Base-by-base conservation (phyloP, 1,284 basidiomycete species). In the Ustilago hordei region DNA sequence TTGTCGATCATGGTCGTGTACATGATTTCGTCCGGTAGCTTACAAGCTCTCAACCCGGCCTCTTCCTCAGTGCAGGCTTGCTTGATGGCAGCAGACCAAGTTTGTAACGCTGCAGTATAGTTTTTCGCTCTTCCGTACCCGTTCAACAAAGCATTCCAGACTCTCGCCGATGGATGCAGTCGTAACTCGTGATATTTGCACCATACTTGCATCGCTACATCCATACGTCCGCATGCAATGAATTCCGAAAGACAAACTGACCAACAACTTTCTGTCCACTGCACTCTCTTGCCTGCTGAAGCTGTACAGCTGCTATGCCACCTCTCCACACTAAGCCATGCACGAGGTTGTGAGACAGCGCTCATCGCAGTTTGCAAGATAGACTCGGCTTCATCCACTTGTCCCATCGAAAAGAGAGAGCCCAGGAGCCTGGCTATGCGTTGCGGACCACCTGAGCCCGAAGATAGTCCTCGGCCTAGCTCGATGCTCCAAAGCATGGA, bases 1-100 rank as follows among this genome's bases (percentile, higher is more conserved):
- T 69, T 70, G 47, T 60, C 62, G 58, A 84, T 83, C 81, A 83
- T 82, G 5, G 80, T 81, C 23, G 82, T 84, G 58, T 75, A 79
- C 73, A 77, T 77, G 13, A 60, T 55, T 47, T 70, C 60, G 60
- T 83, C 81, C 2, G 79, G 77, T 12, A 60, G 12, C 3, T 39
- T 47, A 39, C 1, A 39, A 3, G 2, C 13, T 47, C 2, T 55
- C 12, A 2, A 17, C 23, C 23, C 23, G 0, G 23, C 23, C 23
- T 2, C 23, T 28, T 28, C 19, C 2, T 58, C 8, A 4, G 19
- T 28, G 23, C 23, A 35, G 15, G 55, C 55, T 8, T 61, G 43
- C n/a, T 69, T 48, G 6, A 61, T 38, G 0, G 81, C 61, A 19
- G 70, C 55, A 5, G 52, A 50, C 82, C 82, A 84, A 3, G 81